Percentiles rank a stretch among this genome's conserved stretches.
Evolutionary conservation across 2,329 filamentous ascomycete species (phyloP).

Genomic region (Fragosphaeria purpurea): DNA sequence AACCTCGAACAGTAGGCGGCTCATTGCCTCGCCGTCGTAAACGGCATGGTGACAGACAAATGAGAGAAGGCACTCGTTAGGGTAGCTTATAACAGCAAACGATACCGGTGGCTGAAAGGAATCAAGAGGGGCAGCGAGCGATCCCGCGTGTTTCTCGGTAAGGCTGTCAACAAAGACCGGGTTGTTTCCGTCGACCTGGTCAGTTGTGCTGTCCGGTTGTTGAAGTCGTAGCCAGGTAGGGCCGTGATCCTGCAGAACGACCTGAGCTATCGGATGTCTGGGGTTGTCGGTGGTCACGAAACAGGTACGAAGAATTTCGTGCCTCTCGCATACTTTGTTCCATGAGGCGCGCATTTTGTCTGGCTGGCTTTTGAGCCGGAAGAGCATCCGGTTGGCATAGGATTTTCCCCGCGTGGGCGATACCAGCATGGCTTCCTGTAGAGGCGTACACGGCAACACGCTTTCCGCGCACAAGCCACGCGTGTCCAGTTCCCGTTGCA

Average conservation of each 20-base stretch:
- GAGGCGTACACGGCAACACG: slow-evolving; percentile 71
- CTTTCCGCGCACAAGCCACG: slow-evolving; percentile 29
- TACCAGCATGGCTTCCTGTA: slow-evolving; percentile 82
- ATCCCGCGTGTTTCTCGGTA: slow-evolving; percentile 29
- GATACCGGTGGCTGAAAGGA: slow-evolving; percentile 35
- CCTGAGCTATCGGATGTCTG: slow-evolving; percentile 58
- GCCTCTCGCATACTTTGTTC: slow-evolving; percentile 50
- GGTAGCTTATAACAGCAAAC: slow-evolving; percentile 29
- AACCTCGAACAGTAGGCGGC: slow-evolving; percentile 58
- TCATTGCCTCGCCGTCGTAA: slow-evolving; percentile 75
- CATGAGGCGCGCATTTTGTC: slow-evolving; percentile 48
- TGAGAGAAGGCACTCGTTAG: slow-evolving; percentile 28
- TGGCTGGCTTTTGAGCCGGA: slow-evolving; percentile 46
- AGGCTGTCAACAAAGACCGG: slow-evolving; percentile 22
- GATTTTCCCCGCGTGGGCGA: slow-evolving; percentile 35
- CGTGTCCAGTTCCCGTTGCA: slow-evolving; percentile 5
- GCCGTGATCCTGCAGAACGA: slow-evolving; percentile 45
- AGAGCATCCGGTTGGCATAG: slow-evolving; percentile 65
- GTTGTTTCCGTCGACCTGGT: slow-evolving; percentile 18
- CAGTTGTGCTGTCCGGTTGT: not conserved
- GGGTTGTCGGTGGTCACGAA: slow-evolving; percentile 57
- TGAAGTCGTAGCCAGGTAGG: slow-evolving; percentile 27
- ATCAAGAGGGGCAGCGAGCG: slow-evolving; percentile 31
- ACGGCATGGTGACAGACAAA: slow-evolving; percentile 66
- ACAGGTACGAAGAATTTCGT: slow-evolving; percentile 68